Evolutionary conservation across 257 asterid genomes (phyloP).

Genomic region (Solanum habrochaites): DNA sequence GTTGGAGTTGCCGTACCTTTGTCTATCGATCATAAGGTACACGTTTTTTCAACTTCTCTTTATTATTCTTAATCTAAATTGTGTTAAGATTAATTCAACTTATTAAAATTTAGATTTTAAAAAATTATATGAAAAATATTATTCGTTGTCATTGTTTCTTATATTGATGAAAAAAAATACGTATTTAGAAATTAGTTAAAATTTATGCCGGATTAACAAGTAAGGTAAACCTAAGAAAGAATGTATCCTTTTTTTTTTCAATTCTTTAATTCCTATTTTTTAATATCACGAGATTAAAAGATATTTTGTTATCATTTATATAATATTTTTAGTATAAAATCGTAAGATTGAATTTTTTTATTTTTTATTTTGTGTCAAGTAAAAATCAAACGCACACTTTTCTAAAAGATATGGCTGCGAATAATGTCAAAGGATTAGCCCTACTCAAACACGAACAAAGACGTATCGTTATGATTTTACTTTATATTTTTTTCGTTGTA

Average conservation of each 20-base stretch:
- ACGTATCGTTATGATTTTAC: neutral
- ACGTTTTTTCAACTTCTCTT: neutral
- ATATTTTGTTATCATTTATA: neutral
- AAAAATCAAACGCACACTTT: neutral
- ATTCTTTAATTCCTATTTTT: neutral
- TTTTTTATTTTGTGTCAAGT: neutral
- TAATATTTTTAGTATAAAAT: neutral
- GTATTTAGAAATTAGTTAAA: too few species aligned
- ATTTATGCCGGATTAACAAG: neutral
- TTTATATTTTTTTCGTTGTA: neutral
- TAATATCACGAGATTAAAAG: neutral
- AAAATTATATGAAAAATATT: neutral
- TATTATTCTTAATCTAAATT: too few species aligned
- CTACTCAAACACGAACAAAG: neutral
- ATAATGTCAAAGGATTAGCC: neutral
- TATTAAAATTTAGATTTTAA: too few species aligned
- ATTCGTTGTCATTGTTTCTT: neutral
- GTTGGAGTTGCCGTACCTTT: slow-evolving; percentile 44
- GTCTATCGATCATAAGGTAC: slow-evolving; percentile 68
- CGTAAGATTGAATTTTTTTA: neutral
- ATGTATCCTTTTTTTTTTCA: neutral
- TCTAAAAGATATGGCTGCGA: neutral
- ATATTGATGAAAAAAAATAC: neutral
- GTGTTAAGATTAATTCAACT: too few species aligned
- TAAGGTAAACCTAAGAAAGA: neutral